Base-by-base conservation (phyloP, 2,329 filamentous ascomycete species). In the Scytalidium lignicola region DNA sequence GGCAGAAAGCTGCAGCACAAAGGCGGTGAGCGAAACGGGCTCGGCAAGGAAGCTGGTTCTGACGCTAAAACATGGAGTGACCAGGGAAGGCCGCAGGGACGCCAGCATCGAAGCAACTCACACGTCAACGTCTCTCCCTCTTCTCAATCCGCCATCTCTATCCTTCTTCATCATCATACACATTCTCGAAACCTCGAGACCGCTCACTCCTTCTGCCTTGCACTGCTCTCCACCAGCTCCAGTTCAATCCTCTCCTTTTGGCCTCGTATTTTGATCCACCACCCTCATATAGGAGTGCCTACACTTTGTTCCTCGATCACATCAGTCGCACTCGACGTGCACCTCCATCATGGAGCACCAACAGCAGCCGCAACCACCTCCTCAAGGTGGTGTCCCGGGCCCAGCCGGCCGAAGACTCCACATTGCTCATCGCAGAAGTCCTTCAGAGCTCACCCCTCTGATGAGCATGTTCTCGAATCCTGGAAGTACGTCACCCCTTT, bases 351-450 rank as follows among this genome's bases (percentile, higher is more conserved):
- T 63, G 61, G 62, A 65, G 55, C 57, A 70, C 69, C 70, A 74
- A 68, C 69, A 74, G 61, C 69, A 70, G 55, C 47, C 42, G 32
- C 42, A 45, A n/a, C 70, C 65, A 54, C 68, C 69, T 57, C 63
- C 70, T 53, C 67, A 73, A 62, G 76, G 76, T 65, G 79, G 79
- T 63, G 78, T 83, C 52, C 75, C 75, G 67, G 90, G 90, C 61
- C 88, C 89, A 64, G 74, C 85, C 67, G 90, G 90, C 66, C 90
- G 92, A 67, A 86, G 91, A 69, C 82, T 97, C 69, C 91, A 97
- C 75, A 96, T 97, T 73, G 92, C 92, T 65, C 92, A 97, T 76
- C 87, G 92, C 67, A 86, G 92, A 72, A 96, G 90, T 74, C 93
- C 92, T 58, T 97, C 93, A 60, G 93, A 97, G 79, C 79, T 97